Evolutionary conservation across 148 eudicot genomes (phyloP).

Genomic region (Silene uniflora): DNA sequence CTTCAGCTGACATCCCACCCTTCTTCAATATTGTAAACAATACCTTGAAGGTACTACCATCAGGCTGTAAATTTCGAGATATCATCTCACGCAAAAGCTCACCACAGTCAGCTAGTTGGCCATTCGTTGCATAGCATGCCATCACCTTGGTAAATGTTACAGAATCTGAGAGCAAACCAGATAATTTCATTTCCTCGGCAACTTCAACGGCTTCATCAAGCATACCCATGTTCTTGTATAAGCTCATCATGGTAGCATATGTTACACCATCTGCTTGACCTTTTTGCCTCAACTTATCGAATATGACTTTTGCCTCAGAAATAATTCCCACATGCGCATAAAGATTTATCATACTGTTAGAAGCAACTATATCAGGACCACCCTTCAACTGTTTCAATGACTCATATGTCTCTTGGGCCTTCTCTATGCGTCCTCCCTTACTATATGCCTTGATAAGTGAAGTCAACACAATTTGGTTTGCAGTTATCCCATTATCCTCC

Average conservation of each 20-base stretch:
- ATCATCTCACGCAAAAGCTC: conserved; percentile 60
- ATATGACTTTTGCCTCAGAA: conserved; percentile 61
- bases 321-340: conserved; percentile 76
- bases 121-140: conserved; percentile 71
- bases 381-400: conserved; percentile 51
- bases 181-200: conserved; percentile 70
- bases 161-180: conserved; percentile 52
- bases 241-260: conserved; percentile 68
- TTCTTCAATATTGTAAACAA: conserved; percentile 70
- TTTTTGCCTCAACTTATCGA: conserved; percentile 44
- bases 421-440: conserved; percentile 51
- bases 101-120: conserved; percentile 53
- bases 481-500: conserved; percentile 53
- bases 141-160: conserved; percentile 57
- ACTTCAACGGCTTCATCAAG: conserved; percentile 69
- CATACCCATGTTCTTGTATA: conserved; percentile 79
- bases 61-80: conserved; percentile 41
- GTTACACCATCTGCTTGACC: conserved; percentile 63
- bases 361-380: conserved; percentile 79
- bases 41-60: conserved; percentile 52
- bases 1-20: conserved; percentile 53
- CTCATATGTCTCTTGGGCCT: conserved; percentile 61
- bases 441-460: conserved; percentile 76
- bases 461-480: conserved; percentile 69
- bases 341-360: conserved; percentile 72